Base-by-base conservation (phyloP, 2,329 filamentous ascomycete species). In the Colletotrichum abscissum region DNA sequence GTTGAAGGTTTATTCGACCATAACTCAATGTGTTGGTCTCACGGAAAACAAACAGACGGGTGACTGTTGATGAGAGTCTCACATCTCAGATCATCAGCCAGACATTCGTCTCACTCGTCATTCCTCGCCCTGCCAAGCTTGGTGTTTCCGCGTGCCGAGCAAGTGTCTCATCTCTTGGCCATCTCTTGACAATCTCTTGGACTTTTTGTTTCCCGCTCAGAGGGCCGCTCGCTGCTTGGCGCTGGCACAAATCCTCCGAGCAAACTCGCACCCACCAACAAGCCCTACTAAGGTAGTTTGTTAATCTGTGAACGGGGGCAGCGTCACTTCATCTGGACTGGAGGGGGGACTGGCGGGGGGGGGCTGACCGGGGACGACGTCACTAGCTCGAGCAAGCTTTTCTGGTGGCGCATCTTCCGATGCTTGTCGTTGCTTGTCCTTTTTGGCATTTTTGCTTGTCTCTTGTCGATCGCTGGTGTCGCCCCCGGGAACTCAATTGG, bases 131-230 rank as follows among this genome's bases (percentile, higher is more conserved):
- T 60, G 70, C 67, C 67, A 73, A 73, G 70, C 30, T 46, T n/a
- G 26, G 19, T n/a, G 22, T 30, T 28, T n/a, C 26, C 65, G 38
- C 60, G 42, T 33, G 67, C 70, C 67, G 66, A 69, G 69, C 58
- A 72, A 54, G 59, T 58, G 59, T 67, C 60, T 71, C 60, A 71
- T 71, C 71, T 73, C 71, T 73, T 73, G 71, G 71, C 68, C 68
- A 67, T 72, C 63, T 66, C 70, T 64, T 70, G 56, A 49, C 42
- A n/a, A 49, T n/a, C 42, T 49, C 42, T 49, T 49, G 42, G 42
- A 49, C 42, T n/a, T 49, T 35, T 35, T 35, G 9, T 35, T 42
- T 42, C 38, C 52, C 55, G 49, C 19, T 16, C 35, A n/a, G n/a
- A 46, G 49, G 11, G 11, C 14, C 14, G 38, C 38, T 42, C 38